A percentile compares a stretch with the other conserved stretches of the same genome.
These are phyloP conservation scores for Aspergillus quadrilineatus DNA, from an alignment of 2,329 filamentous ascomycete species.

Conservation along the genomic window DNA sequence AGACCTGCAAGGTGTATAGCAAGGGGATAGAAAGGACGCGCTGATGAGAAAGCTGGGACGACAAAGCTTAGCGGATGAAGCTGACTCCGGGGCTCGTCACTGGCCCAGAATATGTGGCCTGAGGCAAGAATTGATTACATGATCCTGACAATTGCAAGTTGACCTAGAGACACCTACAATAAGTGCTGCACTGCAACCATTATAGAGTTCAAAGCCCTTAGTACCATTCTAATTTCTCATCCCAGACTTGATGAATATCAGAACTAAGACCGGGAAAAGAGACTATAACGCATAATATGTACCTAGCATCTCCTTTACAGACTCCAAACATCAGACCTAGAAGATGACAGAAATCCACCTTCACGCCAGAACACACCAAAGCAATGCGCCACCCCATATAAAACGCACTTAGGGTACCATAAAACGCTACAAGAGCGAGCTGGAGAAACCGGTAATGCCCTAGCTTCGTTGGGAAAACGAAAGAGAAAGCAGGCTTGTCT, in stretches of 20 bases:
- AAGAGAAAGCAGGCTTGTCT: background rate
- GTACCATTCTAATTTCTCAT: background rate
- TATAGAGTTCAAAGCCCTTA: too few species aligned
- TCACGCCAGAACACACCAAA: constrained; percentile 1
- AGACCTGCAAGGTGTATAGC: background rate
- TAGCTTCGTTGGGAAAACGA: background rate
- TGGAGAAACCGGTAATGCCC: background rate
- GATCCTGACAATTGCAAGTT: background rate
- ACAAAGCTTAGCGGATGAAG: constrained; percentile 13
- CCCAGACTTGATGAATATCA: background rate
- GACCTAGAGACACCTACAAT: background rate
- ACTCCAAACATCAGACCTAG: background rate
- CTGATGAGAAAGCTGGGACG: constrained; percentile 11
- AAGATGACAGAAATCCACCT: background rate
- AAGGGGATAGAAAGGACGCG: constrained; percentile 1
- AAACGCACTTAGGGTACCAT: background rate
- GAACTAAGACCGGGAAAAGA: background rate
- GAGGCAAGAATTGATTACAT: constrained; percentile 22
- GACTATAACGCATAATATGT: background rate
- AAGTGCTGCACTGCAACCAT: background rate
- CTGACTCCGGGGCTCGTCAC: constrained; percentile 11
- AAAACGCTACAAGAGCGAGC: background rate
- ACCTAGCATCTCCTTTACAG: background rate
- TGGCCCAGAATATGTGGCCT: constrained; percentile 21
- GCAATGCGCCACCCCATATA: background rate